Conservation (phyloP, 306 rosid species). For the Medicago lupulina region DNA sequence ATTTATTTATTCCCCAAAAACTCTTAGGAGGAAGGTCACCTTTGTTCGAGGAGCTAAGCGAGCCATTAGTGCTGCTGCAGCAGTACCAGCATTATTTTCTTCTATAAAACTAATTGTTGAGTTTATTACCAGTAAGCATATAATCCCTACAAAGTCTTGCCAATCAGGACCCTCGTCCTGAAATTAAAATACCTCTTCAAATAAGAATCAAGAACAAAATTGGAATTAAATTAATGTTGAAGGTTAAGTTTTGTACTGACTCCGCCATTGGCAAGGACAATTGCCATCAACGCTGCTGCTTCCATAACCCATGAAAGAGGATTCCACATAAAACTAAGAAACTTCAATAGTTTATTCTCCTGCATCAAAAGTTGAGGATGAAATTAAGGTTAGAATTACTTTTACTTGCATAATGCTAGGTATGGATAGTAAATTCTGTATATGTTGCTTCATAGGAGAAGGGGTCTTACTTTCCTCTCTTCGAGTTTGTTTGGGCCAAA, state of each 20-base stretch:
- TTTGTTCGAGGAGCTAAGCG: constrained; percentile 83
- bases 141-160: constrained; percentile 89
- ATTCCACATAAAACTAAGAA: constrained; percentile 90
- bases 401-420: too few species aligned
- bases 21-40: constrained; percentile 44
- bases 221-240: not conserved
- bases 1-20: not conserved
- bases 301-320: constrained; percentile 98
- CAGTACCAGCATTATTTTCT: constrained; percentile 90
- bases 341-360: constrained; percentile 84
- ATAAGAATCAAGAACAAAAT: constrained; percentile 16
- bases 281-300: constrained; percentile 94
- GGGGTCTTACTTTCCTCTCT: constrained; percentile 61
- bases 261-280: constrained; percentile 87
- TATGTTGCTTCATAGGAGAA: not conserved
- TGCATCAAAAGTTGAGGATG: constrained; percentile 41
- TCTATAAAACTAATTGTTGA: constrained; percentile 92
- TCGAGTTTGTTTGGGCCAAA: constrained; percentile 83
- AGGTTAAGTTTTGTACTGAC: constrained; percentile 53
- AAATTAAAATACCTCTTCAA: constrained; percentile 35
- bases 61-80: constrained; percentile 86
- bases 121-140: constrained; percentile 73
- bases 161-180: constrained; percentile 94
- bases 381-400: not conserved
- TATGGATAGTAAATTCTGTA: too few species aligned